phyloP scores from a whole-genome alignment of 129 eudicot species.

The Apium graveolens region DNA sequence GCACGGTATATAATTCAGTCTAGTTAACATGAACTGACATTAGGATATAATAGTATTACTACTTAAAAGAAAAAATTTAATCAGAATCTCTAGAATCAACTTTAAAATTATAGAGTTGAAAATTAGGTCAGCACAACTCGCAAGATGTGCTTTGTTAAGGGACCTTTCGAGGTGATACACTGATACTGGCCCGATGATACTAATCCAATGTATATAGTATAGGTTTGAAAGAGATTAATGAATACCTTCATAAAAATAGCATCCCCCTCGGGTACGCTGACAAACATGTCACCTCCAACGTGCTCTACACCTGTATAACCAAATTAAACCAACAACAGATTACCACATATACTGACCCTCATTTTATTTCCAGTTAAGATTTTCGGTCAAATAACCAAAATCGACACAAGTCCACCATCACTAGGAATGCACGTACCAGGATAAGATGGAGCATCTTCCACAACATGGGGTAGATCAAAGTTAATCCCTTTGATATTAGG shows the following conservation, averaged over 20 bases:
- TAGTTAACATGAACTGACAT: neutral
- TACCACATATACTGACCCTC: neutral
- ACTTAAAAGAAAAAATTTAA: neutral
- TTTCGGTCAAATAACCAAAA: too few species aligned
- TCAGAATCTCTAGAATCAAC: neutral
- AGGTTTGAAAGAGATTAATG: neutral
- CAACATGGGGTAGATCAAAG: slow-evolving; percentile 19
- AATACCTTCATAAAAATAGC: slow-evolving; percentile 21
- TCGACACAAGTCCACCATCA: too few species aligned
- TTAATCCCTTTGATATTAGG: slow-evolving; percentile 21
- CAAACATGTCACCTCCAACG: slow-evolving; percentile 24
- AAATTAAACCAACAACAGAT: neutral
- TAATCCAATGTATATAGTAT: neutral
- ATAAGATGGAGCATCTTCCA: slow-evolving; percentile 14
- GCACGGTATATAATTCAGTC: neutral
- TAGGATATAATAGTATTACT: neutral
- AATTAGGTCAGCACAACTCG: neutral
- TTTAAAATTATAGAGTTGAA: neutral
- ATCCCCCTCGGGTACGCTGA: slow-evolving; percentile 14
- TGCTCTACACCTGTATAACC: slow-evolving; percentile 19
- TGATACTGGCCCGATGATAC: neutral
- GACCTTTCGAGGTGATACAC: neutral
- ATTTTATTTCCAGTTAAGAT: too few species aligned
- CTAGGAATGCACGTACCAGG: neutral
- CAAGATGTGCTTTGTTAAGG: neutral